These are phyloP conservation scores for Lotus japonicus DNA, from an alignment of 306 rosid species.

Conservation along the genomic window DNA sequence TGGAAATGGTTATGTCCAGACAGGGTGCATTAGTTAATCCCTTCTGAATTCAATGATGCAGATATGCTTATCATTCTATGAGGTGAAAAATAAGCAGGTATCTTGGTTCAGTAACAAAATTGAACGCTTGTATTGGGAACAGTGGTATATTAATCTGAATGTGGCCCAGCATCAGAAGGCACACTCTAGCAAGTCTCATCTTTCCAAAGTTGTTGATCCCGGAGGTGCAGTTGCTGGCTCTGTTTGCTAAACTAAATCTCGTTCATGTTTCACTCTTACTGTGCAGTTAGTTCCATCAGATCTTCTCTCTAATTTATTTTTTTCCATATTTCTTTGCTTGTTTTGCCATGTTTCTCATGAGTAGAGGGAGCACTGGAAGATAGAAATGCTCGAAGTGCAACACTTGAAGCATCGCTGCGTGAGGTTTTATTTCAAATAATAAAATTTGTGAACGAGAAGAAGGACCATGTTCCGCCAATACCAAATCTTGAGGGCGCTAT, in stretches of 20 bases:
- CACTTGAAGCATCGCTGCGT: conserved; percentile 81
- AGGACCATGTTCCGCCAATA: conserved; percentile 91
- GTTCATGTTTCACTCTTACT: conserved; percentile 5
- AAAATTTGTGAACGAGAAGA: conserved; percentile 94
- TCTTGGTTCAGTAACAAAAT: conserved; percentile 81
- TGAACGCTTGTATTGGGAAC: conserved; percentile 92
- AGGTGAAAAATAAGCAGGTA: conserved; percentile 72
- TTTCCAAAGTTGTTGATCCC: conserved; percentile 65
- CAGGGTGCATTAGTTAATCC: no score
- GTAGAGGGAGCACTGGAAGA: conserved; percentile 69
- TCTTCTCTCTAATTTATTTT: neutral
- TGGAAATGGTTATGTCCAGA: neutral
- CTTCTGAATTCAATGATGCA: conserved; percentile 30
- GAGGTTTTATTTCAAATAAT: conserved; percentile 88
- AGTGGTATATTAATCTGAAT: conserved; percentile 88
- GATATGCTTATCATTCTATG: conserved; percentile 92
- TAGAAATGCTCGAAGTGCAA: conserved; percentile 66
- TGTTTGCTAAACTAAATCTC: conserved; percentile 6
- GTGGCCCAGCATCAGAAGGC: conserved; percentile 63
- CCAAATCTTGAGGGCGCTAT: conserved; percentile 70
- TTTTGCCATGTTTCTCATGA: neutral
- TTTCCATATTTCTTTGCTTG: neutral
- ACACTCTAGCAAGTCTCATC: conserved; percentile 66
- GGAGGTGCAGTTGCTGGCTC: conserved; percentile 47
- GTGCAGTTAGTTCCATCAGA: neutral